Conservation (phyloP, 2,329 filamentous ascomycete genomes). For the Huntiella omanensis region DNA sequence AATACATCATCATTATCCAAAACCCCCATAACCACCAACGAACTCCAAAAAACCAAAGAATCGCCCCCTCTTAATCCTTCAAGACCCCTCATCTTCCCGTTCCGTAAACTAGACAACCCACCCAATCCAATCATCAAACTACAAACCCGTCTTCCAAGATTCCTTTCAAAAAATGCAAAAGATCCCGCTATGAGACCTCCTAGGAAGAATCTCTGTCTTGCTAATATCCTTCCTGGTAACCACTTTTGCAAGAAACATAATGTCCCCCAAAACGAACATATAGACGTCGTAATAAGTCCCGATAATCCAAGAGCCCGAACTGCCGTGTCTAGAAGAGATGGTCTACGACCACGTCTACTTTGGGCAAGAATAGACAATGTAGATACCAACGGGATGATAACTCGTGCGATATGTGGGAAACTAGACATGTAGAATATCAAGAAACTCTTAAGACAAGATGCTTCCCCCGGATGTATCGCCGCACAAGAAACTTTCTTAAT, state of each 20-base stretch:
- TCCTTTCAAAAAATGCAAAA: conserved; percentile 62
- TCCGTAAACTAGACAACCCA: no score
- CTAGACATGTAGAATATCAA: conserved; percentile 72
- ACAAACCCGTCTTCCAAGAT: conserved; percentile 32
- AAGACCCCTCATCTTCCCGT: conserved; percentile 72
- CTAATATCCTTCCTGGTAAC: conserved; percentile 54
- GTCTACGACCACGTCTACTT: no score
- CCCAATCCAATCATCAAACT: no score
- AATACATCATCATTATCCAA: conserved; percentile 47
- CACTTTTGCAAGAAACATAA: conserved; percentile 76
- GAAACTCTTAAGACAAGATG: conserved; percentile 74
- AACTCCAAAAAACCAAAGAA: conserved; percentile 62
- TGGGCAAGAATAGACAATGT: conserved; percentile 47
- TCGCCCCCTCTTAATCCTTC: conserved; percentile 65
- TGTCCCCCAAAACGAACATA: conserved; percentile 72
- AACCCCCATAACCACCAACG: conserved; percentile 58
- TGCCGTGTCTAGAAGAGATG: no score
- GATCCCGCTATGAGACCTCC: conserved; percentile 71
- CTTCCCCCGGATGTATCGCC: conserved; percentile 68
- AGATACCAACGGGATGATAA: conserved; percentile 59
- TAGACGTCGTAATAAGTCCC: conserved; percentile 56
- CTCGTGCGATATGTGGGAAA: conserved; percentile 59
- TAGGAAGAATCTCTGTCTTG: conserved; percentile 76
- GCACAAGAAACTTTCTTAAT: conserved; percentile 78
- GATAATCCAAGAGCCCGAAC: conserved; percentile 54